Base-by-base conservation (phyloP, 2,329 filamentous ascomycete genomes). In the Phialophora chinensis region DNA sequence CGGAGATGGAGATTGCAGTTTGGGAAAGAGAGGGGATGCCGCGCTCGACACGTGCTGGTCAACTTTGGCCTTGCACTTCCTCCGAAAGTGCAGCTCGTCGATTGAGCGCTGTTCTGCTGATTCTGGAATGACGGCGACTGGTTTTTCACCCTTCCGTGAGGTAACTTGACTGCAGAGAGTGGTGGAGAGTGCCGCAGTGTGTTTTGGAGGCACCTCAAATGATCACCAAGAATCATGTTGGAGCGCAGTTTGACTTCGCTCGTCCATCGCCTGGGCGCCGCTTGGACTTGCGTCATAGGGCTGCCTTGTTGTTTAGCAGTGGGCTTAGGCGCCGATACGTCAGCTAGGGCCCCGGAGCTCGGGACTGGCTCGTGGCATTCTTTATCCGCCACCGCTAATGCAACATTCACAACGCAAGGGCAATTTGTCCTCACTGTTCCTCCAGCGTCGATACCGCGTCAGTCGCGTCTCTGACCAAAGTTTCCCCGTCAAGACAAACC, bases 1-100 rank as follows among this genome's bases (percentile, higher is more conserved):
- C n/a, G 56, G 59, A 20, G 60, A 63, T 67, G 33, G 38, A 63
- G 31, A 23, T 52, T 55, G 33, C 44, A 27, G 25, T 25, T 38
- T 47, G 47, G 47, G 53, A 62, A 63, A 33, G 57, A 60, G 66
- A 67, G 66, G 62, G 58, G 66, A 65, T 61, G 59, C 52, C 12
- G 47, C 29, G 12, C 38, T 60, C 62, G 62, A 65, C 66, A 67
- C 66, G 66, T 67, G 66, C 66, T 56, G 58, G 38, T 44, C 17
- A 23, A 38, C 25, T 38, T 6, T 29, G 23, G 56, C 14, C 42
- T 50, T 50, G 49, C 14, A 20, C 11, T 7, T 27, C 10, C 49
- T 29, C n/a, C 20, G n/a, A 25, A 25, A 25, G 49, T 23, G 25
- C 49, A 23, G 49, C 38, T 44, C n/a, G 38, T 44, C 17, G 38